phyloP scores from a whole-genome alignment of 345 rosid species.

The Acer negundo region DNA sequence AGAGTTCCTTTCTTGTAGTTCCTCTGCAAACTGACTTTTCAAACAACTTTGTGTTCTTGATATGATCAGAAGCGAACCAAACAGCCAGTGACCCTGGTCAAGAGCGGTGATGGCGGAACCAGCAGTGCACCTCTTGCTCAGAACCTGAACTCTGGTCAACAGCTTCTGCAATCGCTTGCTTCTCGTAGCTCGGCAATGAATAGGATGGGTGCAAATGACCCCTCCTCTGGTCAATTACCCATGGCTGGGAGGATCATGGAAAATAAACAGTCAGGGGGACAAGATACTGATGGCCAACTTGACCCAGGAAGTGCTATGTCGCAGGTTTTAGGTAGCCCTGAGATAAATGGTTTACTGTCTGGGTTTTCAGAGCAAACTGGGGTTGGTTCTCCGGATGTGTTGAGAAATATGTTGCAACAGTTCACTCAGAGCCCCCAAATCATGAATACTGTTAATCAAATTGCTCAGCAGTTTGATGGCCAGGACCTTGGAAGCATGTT shows the following conservation, averaged over 20 bases:
- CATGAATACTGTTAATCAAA: slow-evolving; percentile 79
- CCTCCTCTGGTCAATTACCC: slow-evolving; percentile 25
- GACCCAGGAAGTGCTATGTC: slow-evolving; percentile 66
- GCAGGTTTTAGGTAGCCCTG: slow-evolving; percentile 69
- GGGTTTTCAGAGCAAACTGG: slow-evolving; percentile 81
- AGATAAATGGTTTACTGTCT: slow-evolving; percentile 63
- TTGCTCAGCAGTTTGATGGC: slow-evolving; percentile 86
- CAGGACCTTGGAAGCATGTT: slow-evolving; percentile 76
- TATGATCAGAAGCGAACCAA: slow-evolving; percentile 47
- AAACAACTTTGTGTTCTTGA: slow-evolving; percentile 5
- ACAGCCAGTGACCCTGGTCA: slow-evolving; percentile 41
- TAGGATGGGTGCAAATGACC: slow-evolving; percentile 24
- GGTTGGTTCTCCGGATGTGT: slow-evolving; percentile 70
- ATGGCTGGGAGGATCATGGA: slow-evolving; percentile 17
- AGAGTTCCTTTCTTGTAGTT: background rate
- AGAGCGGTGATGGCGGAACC: slow-evolving; percentile 40
- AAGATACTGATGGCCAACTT: slow-evolving; percentile 41
- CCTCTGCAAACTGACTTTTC: background rate
- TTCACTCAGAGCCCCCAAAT: slow-evolving; percentile 81
- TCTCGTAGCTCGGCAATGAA: slow-evolving; percentile 44
- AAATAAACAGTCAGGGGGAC: slow-evolving; percentile 34
- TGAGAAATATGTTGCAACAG: slow-evolving; percentile 86
- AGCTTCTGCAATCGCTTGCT: slow-evolving; percentile 65
- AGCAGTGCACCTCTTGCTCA: slow-evolving; percentile 40
- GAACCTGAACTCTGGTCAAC: slow-evolving; percentile 46